Conservation (phyloP, 805 yeast genomes). For the Cyberlindnera euphorbiae region DNA sequence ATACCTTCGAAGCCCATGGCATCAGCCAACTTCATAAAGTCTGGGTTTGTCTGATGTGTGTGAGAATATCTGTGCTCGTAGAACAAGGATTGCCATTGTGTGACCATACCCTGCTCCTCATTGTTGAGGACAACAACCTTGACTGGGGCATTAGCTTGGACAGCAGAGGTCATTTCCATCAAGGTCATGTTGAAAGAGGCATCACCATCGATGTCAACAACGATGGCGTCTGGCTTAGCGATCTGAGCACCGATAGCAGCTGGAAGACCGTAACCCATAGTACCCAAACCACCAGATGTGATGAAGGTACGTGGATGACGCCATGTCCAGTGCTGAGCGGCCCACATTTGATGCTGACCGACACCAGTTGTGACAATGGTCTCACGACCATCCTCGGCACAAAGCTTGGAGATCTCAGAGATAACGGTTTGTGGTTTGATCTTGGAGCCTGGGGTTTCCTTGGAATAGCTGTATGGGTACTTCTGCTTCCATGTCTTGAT, state of each 20-base stretch:
- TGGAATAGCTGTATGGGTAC: conserved; percentile 80
- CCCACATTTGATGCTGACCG: conserved; percentile 99
- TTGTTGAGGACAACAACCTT: conserved; percentile 87
- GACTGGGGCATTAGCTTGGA: conserved; percentile 87
- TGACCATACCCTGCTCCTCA: conserved; percentile 99
- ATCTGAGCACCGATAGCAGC: conserved; percentile 98
- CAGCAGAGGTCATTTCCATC: conserved; percentile 89
- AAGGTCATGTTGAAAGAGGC: conserved; percentile 99
- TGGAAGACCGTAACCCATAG: conserved; percentile 98
- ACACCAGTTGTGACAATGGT: conserved; percentile 96
- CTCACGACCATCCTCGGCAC: conserved; percentile 58
- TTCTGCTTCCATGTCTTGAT: conserved; percentile 78
- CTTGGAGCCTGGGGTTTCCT: conserved; percentile 71
- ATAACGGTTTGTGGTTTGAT: conserved; percentile 94
- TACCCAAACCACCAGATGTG: conserved; percentile 98
- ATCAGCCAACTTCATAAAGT: conserved; percentile 88
- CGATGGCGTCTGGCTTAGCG: conserved; percentile 90
- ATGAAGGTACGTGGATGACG: conserved; percentile 86
- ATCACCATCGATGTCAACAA: conserved; percentile 97
- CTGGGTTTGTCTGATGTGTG: conserved; percentile 94
- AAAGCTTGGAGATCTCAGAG: conserved; percentile 68
- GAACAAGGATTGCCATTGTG: conserved; percentile 98
- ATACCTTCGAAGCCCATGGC: conserved; percentile 90
- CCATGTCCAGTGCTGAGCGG: conserved; percentile 97
- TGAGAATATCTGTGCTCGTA: conserved; percentile 97